Percentiles rank a stretch among this genome's conserved stretches.
phyloP scores from a whole-genome alignment of 2,329 filamentous ascomycete species.

The Pseudopithomyces maydicus region DNA sequence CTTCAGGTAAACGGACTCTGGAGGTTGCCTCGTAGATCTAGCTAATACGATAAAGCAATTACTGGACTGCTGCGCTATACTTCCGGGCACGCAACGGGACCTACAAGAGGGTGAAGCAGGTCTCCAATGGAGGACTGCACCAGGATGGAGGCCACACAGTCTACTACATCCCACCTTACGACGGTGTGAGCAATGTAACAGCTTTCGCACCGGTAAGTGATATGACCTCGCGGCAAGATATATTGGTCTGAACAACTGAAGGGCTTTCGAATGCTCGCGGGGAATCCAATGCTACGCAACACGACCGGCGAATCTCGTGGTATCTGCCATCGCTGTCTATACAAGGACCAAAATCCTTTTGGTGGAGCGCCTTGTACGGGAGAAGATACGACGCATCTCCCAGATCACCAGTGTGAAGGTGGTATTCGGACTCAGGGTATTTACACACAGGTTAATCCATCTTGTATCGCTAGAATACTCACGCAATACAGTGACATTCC shows the following conservation, averaged over 20 bases:
- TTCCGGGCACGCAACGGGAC: slow-evolving; percentile 36
- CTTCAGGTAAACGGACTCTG: neutral
- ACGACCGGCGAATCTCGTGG: slow-evolving; percentile 27
- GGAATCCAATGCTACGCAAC: slow-evolving; percentile 26
- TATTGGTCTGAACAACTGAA: neutral
- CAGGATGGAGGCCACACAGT: slow-evolving; percentile 38
- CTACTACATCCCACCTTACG: slow-evolving; percentile 39
- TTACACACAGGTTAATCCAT: neutral
- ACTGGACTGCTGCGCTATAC: slow-evolving; percentile 40
- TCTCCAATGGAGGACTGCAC: slow-evolving; percentile 16
- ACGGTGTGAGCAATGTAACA: slow-evolving; percentile 40
- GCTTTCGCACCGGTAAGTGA: slow-evolving; percentile 32
- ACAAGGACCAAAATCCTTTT: slow-evolving; percentile 11
- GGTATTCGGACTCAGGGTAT: slow-evolving; percentile 43
- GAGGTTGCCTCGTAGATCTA: neutral
- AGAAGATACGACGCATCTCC: slow-evolving; percentile 45
- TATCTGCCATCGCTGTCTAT: slow-evolving; percentile 38
- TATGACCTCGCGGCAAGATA: neutral
- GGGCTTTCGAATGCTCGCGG: slow-evolving; percentile 37
- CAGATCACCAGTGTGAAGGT: slow-evolving; percentile 47
- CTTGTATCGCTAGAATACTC: no score
- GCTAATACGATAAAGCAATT: slow-evolving; percentile 19
- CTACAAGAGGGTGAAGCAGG: slow-evolving; percentile 35
- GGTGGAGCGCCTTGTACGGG: slow-evolving; percentile 31
- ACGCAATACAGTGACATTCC: slow-evolving; percentile 50